A percentile compares a stretch with the other conserved stretches of the same genome.
Conservation (phyloP, 305 asterid species). For the Fraxinus paxiana region DNA sequence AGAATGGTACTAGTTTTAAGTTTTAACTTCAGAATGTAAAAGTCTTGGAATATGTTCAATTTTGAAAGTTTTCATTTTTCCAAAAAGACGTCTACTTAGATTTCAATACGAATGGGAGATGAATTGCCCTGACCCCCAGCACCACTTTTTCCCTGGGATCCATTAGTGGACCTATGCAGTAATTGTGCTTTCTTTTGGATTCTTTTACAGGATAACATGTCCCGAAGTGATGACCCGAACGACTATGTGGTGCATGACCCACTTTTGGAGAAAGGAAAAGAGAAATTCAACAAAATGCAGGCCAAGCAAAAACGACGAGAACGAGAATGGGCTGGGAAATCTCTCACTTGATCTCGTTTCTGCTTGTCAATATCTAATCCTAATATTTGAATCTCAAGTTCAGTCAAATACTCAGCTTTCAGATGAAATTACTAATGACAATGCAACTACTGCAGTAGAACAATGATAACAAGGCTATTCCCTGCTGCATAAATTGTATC, state of each 20-base stretch:
- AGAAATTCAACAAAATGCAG: constrained; percentile 87
- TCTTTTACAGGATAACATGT: constrained; percentile 66
- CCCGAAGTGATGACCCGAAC: constrained; percentile 82
- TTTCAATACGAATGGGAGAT: background rate
- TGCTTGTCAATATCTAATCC: background rate
- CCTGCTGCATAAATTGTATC: background rate
- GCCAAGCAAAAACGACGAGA: constrained; percentile 82
- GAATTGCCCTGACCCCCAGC: background rate
- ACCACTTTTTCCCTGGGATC: background rate
- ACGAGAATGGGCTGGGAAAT: constrained; percentile 96
- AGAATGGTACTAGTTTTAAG: background rate
- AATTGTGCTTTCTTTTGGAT: constrained; percentile 7
- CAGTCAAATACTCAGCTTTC: constrained; percentile 1
- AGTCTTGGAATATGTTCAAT: background rate
- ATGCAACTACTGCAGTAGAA: constrained; percentile 2
- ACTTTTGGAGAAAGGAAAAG: constrained; percentile 89
- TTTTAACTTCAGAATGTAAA: background rate
- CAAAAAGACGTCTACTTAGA: background rate
- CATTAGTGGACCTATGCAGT: background rate
- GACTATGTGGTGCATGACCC: constrained; percentile 92
- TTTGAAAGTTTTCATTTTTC: background rate
- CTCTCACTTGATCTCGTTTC: constrained; percentile 52
- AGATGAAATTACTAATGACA: background rate
- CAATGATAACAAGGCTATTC: background rate
- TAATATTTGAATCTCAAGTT: background rate